These are phyloP conservation scores for Claviceps sp. DNA, from an alignment of 2,329 filamentous ascomycete genomes.

Conservation along the genomic window DNA sequence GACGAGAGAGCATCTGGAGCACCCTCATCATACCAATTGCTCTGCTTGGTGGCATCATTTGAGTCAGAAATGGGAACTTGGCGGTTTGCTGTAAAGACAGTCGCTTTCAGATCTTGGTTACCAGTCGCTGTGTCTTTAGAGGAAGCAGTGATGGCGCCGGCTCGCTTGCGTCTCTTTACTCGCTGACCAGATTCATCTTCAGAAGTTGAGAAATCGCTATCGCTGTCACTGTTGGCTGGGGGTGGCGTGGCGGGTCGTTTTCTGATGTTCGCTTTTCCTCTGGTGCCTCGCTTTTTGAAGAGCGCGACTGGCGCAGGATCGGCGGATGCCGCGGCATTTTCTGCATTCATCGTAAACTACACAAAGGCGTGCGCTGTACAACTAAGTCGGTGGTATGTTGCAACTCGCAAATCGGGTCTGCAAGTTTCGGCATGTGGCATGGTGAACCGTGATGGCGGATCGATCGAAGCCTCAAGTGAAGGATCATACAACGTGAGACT, in stretches of 20 bases:
- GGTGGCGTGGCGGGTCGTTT: slow-evolving; percentile 73
- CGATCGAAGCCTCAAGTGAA: too few relatives aligned
- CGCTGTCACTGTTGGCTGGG: slow-evolving; percentile 45
- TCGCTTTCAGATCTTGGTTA: slow-evolving; percentile 30
- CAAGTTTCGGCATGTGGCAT: too few relatives aligned
- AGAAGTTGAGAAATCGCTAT: slow-evolving; percentile 47
- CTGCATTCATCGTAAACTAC: slow-evolving; percentile 2
- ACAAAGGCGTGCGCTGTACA: not conserved
- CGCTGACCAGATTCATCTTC: slow-evolving; percentile 65
- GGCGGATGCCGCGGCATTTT: not conserved
- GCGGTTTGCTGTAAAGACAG: slow-evolving; percentile 47
- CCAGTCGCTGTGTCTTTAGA: slow-evolving; percentile 30
- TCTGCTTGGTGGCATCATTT: slow-evolving; percentile 82
- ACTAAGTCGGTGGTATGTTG: not conserved
- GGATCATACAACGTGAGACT: too few relatives aligned
- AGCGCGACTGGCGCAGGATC: slow-evolving; percentile 39
- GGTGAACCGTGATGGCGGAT: too few relatives aligned
- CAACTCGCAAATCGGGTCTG: too few relatives aligned
- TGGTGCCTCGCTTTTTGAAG: slow-evolving; percentile 78
- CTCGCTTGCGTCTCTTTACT: slow-evolving; percentile 66
- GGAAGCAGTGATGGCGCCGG: slow-evolving; percentile 51
- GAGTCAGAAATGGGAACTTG: slow-evolving; percentile 47
- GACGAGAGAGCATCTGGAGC: slow-evolving; percentile 30
- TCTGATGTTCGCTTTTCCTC: slow-evolving; percentile 62
- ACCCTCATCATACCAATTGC: slow-evolving; percentile 81